Base-by-base conservation (phyloP, 805 yeast species). In the Teunomyces tritomae region DNA sequence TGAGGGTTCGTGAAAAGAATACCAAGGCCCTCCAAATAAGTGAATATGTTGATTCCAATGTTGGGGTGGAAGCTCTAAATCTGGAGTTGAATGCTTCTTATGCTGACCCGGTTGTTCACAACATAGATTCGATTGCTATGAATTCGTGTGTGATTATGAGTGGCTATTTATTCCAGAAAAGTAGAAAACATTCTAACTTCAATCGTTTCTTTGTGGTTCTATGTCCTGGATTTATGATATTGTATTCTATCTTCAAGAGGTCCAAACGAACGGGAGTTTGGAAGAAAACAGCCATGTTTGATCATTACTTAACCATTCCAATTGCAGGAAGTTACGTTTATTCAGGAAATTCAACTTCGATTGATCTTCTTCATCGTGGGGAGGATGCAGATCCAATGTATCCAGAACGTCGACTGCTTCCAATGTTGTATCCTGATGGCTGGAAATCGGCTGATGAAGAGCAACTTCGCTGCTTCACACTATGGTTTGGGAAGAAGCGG, bases 371-470 rank as follows among this genome's bases (percentile, higher is more conserved):
- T 28, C 59, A 62, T 3, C 64, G 79, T 9, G 77, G 71, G 43
- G 66, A 62, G 17, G 76, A 74, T n/a, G 65, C 73, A 39, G 81
- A 82, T 48, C 68, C 69, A 2, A 61, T 65, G 16, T 65, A 76
- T 48, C 85, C 87, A 0, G 87, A 85, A 0, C 74, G 72, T 4
- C 74, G 77, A 42, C 67, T 83, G 0, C 60, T 86, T 28, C 96
- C 97, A 0, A 70, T 95, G 30, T 70, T 85, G 0, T 90, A 87
- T 59, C 67, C 77, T 1, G 96, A 90, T 64, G 97, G 97, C 0
- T 86, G 95, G 89, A 78, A 75, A 53, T 85, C 95, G 2, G 72
- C 81, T 7, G 98, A 92, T 57, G 87, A 84, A 42, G 94, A 88
- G 54, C 56, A 74, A n/a, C 67, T 80, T 26, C 71, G 96, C 43